Conservation (phyloP, 2,329 filamentous ascomycete species). For the Geosmithia flava region DNA sequence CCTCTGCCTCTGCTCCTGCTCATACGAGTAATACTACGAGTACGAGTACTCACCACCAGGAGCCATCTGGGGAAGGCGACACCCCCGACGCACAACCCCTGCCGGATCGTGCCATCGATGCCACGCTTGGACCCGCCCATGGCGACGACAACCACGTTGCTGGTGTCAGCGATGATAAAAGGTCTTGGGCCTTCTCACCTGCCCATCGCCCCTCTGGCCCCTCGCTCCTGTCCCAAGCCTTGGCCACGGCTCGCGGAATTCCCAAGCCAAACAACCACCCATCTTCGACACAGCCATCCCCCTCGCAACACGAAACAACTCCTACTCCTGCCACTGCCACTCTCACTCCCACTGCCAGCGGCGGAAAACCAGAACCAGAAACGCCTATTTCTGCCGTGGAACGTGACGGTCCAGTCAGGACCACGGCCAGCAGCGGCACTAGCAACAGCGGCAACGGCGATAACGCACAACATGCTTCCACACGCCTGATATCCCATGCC, state of each 20-base stretch:
- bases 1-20: not conserved
- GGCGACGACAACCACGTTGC: slow-evolving; percentile 6
- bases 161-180: slow-evolving; percentile 23
- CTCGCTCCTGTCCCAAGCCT: slow-evolving; percentile 43
- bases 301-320: not conserved
- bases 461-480: not conserved
- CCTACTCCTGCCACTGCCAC: not conserved
- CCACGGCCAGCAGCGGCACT: not conserved
- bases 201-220: slow-evolving; percentile 34
- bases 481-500: slow-evolving; percentile 11
- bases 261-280: slow-evolving; percentile 9
- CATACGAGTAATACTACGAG: no score
- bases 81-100: slow-evolving; percentile 2
- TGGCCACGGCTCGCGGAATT: slow-evolving; percentile 46
- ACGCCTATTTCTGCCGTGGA: no score
- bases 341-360: no score
- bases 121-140: slow-evolving; percentile 1
- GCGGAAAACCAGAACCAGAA: not conserved
- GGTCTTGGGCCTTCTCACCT: slow-evolving; percentile 24
- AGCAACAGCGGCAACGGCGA: not conserved
- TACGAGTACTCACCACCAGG: not conserved
- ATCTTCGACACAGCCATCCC: not conserved
- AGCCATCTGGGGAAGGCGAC: no score
- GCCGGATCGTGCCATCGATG: slow-evolving; percentile 3
- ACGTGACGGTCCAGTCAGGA: not conserved